Evolutionary conservation across 148 eudicot species (phyloP).

Genomic region (Diospyros lotus): DNA sequence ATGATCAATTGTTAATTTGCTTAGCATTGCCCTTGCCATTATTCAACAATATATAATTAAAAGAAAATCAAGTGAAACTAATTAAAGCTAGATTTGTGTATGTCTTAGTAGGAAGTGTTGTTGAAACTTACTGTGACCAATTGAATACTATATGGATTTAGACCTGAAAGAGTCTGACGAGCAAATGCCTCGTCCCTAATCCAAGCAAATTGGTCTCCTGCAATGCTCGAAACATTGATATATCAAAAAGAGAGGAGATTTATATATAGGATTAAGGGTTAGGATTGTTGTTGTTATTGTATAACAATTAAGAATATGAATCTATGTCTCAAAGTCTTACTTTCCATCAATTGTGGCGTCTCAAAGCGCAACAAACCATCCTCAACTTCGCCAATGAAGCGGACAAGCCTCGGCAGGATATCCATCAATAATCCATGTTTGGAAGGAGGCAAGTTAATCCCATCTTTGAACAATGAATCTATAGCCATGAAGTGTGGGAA

Average conservation of each 20-base stretch:
- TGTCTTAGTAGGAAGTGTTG: too few relatives aligned
- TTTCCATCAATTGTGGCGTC: slow-evolving; percentile 52
- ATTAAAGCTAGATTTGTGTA: too few relatives aligned
- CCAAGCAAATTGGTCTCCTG: slow-evolving; percentile 46
- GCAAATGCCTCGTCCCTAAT: slow-evolving; percentile 75
- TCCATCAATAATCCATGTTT: slow-evolving; percentile 12
- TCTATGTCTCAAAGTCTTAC: background rate
- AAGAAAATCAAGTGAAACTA: too few relatives aligned
- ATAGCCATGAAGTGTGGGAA: slow-evolving; percentile 62
- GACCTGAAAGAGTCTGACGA: slow-evolving; percentile 75
- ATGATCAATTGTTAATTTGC: too few relatives aligned
- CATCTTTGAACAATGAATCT: slow-evolving; percentile 53
- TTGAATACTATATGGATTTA: slow-evolving; percentile 57
- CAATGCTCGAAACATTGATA: too few relatives aligned
- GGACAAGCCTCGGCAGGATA: background rate
- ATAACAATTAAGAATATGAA: too few relatives aligned
- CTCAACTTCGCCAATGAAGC: slow-evolving; percentile 10
- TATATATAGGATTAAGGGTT: too few relatives aligned
- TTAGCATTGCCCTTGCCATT: too few relatives aligned
- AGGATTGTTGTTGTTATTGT: too few relatives aligned
- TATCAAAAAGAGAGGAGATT: too few relatives aligned
- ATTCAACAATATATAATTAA: background rate
- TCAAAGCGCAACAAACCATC: slow-evolving; percentile 38
- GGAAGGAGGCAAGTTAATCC: slow-evolving; percentile 31
- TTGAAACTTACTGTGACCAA: slow-evolving; percentile 52